Evolutionary conservation across 2,329 filamentous ascomycete species (phyloP).

Genomic region (Elsinoe necatrix): DNA sequence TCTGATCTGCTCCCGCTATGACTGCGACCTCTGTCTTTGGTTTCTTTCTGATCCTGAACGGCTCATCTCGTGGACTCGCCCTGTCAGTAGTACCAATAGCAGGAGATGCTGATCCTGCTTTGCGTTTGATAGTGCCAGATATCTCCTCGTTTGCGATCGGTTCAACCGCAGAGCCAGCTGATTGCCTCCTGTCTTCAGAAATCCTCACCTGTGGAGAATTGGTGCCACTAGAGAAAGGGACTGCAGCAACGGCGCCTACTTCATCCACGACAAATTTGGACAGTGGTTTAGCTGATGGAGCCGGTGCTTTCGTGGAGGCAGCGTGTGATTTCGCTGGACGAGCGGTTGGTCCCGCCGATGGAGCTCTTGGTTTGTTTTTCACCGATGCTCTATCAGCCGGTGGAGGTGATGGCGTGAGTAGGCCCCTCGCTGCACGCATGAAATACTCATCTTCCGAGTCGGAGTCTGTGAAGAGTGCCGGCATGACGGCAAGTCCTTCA

Average conservation of each 20-base stretch:
- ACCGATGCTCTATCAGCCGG: neutral
- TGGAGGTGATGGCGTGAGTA: neutral
- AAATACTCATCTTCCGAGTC: neutral
- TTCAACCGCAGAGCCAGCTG: too few species aligned
- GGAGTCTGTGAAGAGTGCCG: neutral
- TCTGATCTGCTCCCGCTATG: neutral
- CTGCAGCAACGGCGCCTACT: too few species aligned
- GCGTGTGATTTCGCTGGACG: neutral
- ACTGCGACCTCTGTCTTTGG: neutral
- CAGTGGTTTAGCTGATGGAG: neutral
- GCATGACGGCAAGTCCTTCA: too few species aligned
- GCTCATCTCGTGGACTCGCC: neutral
- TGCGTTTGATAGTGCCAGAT: neutral
- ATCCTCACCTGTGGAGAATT: too few species aligned
- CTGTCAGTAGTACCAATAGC: neutral
- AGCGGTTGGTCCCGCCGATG: neutral
- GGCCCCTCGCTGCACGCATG: neutral
- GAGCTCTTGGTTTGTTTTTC: neutral
- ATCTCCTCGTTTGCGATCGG: too few species aligned
- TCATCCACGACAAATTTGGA: neutral
- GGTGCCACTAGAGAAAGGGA: too few species aligned
- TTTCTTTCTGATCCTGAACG: neutral
- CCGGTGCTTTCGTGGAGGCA: too few species aligned
- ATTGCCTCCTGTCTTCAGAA: too few species aligned
- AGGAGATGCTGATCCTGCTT: neutral